A percentile compares a stretch with the other conserved stretches of the same genome.
These are phyloP conservation scores for Gymnopilus junonius DNA, from an alignment of 768 basidiomycete species.

Conservation along the genomic window DNA sequence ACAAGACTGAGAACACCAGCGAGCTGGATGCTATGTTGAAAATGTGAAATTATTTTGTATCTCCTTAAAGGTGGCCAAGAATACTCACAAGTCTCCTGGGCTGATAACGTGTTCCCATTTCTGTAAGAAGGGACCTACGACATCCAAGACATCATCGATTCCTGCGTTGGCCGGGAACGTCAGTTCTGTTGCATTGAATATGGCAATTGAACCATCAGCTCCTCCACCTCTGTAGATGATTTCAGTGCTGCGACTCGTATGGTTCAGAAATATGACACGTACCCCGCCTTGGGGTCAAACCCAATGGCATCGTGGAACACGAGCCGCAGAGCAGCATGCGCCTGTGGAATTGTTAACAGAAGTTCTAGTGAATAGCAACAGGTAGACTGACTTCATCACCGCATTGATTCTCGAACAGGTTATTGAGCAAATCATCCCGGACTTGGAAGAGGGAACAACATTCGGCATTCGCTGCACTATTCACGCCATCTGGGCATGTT, in stretches of 20 bases:
- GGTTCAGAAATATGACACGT: too few species aligned
- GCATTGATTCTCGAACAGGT: slow-evolving; percentile 34
- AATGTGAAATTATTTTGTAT: not conserved
- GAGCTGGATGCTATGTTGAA: not conserved
- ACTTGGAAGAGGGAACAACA: slow-evolving; percentile 31
- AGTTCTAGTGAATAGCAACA: not conserved
- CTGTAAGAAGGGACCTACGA: slow-evolving; percentile 5
- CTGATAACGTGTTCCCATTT: slow-evolving; percentile 3
- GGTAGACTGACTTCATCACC: slow-evolving; percentile 16
- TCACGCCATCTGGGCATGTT: slow-evolving; percentile 32
- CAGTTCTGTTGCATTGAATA: not conserved
- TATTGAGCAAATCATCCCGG: slow-evolving; percentile 25
- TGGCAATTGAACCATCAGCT: slow-evolving; percentile 4
- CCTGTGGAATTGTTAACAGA: slow-evolving; percentile 13
- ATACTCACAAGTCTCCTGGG: slow-evolving; percentile 19
- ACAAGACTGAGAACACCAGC: slow-evolving; percentile 38
- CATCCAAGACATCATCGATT: slow-evolving; percentile 5
- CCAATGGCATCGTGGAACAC: slow-evolving; percentile 50
- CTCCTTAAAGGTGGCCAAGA: too few species aligned
- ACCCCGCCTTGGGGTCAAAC: slow-evolving; percentile 39
- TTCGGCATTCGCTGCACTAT: slow-evolving; percentile 29
- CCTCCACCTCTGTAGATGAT: not conserved
- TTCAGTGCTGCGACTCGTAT: too few species aligned
- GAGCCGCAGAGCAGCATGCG: slow-evolving; percentile 35
- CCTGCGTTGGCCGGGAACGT: slow-evolving; percentile 1